Base-by-base conservation (phyloP, 2,329 filamentous ascomycete species). In the Scopulariopsis brevicaulis region DNA sequence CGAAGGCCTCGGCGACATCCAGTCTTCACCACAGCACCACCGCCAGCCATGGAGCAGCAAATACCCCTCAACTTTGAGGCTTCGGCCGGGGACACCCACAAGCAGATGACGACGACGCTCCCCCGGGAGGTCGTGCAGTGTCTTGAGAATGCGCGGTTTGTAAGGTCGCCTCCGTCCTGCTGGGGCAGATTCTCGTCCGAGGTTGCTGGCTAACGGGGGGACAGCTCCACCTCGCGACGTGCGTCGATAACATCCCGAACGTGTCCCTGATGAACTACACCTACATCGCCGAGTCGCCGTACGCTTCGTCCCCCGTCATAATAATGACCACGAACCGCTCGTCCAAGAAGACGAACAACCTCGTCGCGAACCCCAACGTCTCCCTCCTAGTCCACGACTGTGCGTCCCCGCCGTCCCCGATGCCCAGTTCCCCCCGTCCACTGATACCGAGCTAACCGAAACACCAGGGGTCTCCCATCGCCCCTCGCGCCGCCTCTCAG, bases 201-300 rank as follows among this genome's bases (percentile, higher is more conserved):
- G 8, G 22, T 4, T 11, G n/a, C n/a, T 24, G 2, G 46, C 20
- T 24, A 7, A 50, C 20, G 40, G 18, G 12, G 5, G 40, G 18
- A 24, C 67, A 96, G 91, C 90, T 99, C 64, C 94, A 99, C 73
- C 87, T 99, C 57, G 92, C 94, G 65, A 99, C 94, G 59, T 95
- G 89, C 71, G 84, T 84, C 65, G 80, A 87, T 64, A 87, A 94
- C 67, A 78, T 85, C 62, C 94, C 94, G 11, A 90, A 97, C 70
- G 90, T 97, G 63, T 95, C 91, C 43, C 84, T 99, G 63, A 99
- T 99, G 94, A 96, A 96, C 77, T 97, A 97, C 77, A 97, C 94
- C 68, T 97, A 96, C 74, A 87, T 99, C 24, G 87, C 91, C 46
- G 84, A 80, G 6, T 89, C 88, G 18, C 85, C 84, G 46, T 87